A percentile compares a stretch with the other conserved stretches of the same genome.
Conservation (phyloP, 768 basidiomycete species). For the Pleurotus giganteus region DNA sequence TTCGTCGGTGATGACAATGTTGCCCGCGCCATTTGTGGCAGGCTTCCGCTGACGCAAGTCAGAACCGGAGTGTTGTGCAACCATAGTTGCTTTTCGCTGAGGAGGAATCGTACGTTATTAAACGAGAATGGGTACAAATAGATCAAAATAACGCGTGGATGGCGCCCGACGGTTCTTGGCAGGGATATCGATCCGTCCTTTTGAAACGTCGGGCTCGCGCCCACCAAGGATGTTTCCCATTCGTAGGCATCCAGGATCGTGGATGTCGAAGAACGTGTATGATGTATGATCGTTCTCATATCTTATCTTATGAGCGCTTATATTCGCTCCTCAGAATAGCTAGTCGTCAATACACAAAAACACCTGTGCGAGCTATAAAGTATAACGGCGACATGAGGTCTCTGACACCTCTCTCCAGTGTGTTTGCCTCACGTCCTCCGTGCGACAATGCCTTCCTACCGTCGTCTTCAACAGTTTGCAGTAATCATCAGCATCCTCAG, state of each 20-base stretch:
- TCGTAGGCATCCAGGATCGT: no score
- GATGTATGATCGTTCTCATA: no score
- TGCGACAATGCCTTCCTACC: constrained; percentile 22
- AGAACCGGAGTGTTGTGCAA: background rate
- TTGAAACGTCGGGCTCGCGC: no score
- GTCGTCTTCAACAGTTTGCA: constrained; percentile 33
- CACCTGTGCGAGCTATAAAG: background rate
- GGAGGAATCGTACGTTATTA: constrained; percentile 5
- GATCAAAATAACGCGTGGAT: background rate
- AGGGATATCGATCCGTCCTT: no score
- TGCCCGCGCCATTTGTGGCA: constrained; percentile 19
- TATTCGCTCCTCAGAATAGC: no score
- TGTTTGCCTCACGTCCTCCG: background rate
- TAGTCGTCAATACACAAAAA: no score
- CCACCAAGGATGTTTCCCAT: no score
- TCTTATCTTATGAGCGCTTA: no score
- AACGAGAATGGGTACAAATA: background rate
- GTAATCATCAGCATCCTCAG: constrained; percentile 39
- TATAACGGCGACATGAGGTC: background rate
- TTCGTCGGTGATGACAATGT: constrained; percentile 55
- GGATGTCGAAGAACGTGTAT: no score
- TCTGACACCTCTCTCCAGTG: background rate
- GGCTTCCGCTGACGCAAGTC: constrained; percentile 5
- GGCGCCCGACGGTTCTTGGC: background rate
- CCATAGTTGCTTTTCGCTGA: constrained; percentile 1